phyloP scores from a whole-genome alignment of 169 alveolate species.

The Plasmodium vivax region DNA sequence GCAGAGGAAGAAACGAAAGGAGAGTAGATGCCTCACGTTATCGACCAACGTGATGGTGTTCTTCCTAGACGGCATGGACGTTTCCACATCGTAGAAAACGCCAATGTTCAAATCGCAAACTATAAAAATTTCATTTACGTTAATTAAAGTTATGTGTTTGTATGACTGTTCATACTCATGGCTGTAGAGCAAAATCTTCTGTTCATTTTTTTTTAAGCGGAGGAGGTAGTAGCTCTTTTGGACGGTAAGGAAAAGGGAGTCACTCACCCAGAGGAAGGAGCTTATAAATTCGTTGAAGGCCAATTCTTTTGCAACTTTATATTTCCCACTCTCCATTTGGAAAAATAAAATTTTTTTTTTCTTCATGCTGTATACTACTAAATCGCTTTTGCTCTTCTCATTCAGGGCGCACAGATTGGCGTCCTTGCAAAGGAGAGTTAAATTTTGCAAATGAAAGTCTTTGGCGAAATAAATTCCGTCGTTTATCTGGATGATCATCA shows the following conservation, averaged over 20 bases:
- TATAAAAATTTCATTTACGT: constrained; percentile 40
- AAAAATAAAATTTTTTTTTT: constrained; percentile 32
- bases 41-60: constrained; percentile 22
- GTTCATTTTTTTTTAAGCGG: constrained; percentile 22
- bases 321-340: constrained; percentile 3
- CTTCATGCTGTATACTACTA: constrained; percentile 18
- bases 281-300: not conserved
- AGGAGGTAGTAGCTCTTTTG: constrained; percentile 29
- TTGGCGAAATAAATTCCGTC: constrained; percentile 28
- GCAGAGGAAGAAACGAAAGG: constrained; percentile 42
- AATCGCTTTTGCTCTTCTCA: constrained; percentile 8
- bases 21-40: not conserved
- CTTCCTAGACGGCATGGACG: constrained; percentile 66
- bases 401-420: not conserved
- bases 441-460: not conserved
- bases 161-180: constrained; percentile 65
- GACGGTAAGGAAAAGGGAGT: constrained; percentile 26
- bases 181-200: constrained; percentile 10
- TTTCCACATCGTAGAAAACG: constrained; percentile 47
- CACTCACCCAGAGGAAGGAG: constrained; percentile 12
- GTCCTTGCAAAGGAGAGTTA: constrained; percentile 28
- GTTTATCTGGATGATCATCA: not conserved
- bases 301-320: constrained; percentile 4
- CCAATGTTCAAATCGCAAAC: constrained; percentile 70
- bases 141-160: constrained; percentile 40